These are phyloP conservation scores for Cercospora nicotianae DNA, from an alignment of 2,329 filamentous ascomycete genomes.

Conservation along the genomic window DNA sequence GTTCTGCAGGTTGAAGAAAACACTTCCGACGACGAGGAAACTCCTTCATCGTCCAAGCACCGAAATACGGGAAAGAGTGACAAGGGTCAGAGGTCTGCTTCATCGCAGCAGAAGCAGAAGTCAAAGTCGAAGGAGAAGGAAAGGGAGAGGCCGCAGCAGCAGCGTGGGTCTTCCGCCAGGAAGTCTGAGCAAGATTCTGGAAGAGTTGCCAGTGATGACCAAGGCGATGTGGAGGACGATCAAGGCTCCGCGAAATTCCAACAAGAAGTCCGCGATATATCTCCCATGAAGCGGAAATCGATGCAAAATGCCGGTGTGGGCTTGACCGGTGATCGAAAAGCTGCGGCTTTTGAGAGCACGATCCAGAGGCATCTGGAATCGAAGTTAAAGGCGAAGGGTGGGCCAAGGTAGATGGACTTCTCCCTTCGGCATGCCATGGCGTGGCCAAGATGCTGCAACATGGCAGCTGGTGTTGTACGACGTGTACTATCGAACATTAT, in stretches of 20 bases:
- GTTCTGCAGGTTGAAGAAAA: slow-evolving; percentile 20
- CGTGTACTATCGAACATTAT: no score
- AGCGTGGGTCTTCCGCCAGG: background rate
- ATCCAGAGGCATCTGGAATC: background rate
- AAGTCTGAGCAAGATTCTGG: background rate
- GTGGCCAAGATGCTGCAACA: background rate
- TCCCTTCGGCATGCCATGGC: background rate
- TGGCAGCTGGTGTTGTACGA: background rate
- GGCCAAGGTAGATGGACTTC: background rate
- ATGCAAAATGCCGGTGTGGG: background rate
- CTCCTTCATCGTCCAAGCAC: background rate
- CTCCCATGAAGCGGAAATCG: background rate
- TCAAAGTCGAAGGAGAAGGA: background rate
- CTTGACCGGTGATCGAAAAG: background rate
- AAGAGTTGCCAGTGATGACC: background rate
- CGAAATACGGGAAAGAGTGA: background rate
- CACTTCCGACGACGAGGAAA: background rate
- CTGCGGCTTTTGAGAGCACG: background rate
- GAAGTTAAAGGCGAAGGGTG: background rate
- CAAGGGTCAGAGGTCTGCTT: background rate
- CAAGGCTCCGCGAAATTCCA: background rate
- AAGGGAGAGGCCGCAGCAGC: background rate
- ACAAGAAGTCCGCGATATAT: background rate
- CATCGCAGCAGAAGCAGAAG: background rate
- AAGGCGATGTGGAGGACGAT: background rate